These are phyloP conservation scores for Dryadomyces quercivorus DNA, from an alignment of 2,329 filamentous ascomycete genomes.

Conservation along the genomic window DNA sequence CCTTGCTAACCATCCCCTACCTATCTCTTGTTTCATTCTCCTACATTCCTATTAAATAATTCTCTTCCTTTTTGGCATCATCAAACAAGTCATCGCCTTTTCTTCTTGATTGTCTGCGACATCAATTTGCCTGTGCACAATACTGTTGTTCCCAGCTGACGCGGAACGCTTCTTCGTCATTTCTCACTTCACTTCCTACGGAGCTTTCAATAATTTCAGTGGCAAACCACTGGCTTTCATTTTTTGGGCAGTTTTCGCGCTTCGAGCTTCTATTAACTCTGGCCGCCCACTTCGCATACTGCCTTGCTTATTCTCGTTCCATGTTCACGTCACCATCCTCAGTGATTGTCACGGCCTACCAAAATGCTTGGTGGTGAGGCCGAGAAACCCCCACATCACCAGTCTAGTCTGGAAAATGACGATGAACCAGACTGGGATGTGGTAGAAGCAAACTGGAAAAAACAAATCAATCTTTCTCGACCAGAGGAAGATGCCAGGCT, in stretches of 20 bases:
- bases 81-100: neutral
- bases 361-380: neutral
- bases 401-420: neutral
- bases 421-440: conserved; percentile 19
- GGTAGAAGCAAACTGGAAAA: conserved; percentile 22
- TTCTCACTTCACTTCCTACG: no score
- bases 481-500: conserved; percentile 19
- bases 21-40: neutral
- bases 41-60: neutral
- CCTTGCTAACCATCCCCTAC: neutral
- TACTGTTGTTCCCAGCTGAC: neutral
- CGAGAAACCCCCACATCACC: neutral
- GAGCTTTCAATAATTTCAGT: no score
- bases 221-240: no score
- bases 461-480: conserved; percentile 10
- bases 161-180: neutral
- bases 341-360: neutral
- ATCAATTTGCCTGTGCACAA: no score
- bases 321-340: no score
- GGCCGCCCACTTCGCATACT: no score
- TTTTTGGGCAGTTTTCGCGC: no score
- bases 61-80: neutral
- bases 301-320: no score
- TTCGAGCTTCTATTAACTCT: no score
- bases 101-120: neutral